These are phyloP conservation scores for Hypoxylon trugodes DNA, from an alignment of 495 filamentous ascomycete species.

Conservation along the genomic window DNA sequence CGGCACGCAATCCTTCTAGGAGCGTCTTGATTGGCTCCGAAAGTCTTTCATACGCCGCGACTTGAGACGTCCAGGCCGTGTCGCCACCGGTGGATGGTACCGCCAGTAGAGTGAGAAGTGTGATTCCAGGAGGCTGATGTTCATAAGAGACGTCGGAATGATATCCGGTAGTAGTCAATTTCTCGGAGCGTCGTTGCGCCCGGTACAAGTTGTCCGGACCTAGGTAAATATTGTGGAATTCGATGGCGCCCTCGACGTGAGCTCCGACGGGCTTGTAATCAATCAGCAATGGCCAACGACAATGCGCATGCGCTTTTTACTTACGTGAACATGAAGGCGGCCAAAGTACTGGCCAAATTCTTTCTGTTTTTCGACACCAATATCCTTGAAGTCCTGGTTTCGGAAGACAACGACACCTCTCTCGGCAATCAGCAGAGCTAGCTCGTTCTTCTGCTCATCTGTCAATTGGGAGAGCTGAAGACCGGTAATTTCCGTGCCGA, in stretches of 20 bases:
- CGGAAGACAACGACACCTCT: constrained; percentile 80
- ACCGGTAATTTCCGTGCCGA: constrained; percentile 77
- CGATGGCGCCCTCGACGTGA: constrained; percentile 53
- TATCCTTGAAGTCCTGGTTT: constrained; percentile 70
- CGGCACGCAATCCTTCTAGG: constrained; percentile 73
- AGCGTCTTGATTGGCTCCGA: constrained; percentile 74
- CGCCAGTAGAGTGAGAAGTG: constrained; percentile 72
- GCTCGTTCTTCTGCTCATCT: constrained; percentile 76
- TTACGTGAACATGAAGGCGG: constrained; percentile 67
- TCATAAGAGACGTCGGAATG: constrained; percentile 72
- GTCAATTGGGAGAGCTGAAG: constrained; percentile 72
- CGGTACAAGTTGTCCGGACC: constrained; percentile 57
- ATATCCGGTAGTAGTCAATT: constrained; percentile 55
- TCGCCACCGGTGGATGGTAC: constrained; percentile 80
- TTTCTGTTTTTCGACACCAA: constrained; percentile 67
- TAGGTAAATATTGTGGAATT: constrained; percentile 60
- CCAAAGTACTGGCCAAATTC: constrained; percentile 73
- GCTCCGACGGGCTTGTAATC: constrained; percentile 51
- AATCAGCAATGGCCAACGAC: background rate
- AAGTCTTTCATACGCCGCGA: constrained; percentile 74
- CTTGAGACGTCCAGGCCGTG: constrained; percentile 78
- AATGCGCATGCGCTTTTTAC: background rate
- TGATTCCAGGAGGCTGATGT: constrained; percentile 80
- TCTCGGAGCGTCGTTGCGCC: constrained; percentile 54
- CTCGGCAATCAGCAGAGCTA: constrained; percentile 74